A percentile compares a stretch with the other conserved stretches of the same genome.
These are phyloP conservation scores for Mycena citricolor DNA, from an alignment of 1,284 basidiomycete species.

Conservation along the genomic window DNA sequence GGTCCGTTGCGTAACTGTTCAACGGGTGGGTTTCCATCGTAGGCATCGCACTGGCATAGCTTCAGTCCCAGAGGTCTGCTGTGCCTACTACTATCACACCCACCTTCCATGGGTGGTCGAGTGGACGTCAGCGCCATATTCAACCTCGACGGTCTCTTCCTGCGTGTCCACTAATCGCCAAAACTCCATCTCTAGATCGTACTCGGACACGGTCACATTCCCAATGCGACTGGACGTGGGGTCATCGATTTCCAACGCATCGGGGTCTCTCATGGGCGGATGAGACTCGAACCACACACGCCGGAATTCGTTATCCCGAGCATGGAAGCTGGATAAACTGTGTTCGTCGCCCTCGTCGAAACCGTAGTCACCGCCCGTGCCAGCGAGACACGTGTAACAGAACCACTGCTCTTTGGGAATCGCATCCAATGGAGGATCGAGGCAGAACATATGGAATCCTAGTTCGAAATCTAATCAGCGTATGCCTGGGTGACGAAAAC, in stretches of 20 bases:
- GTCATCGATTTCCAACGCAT: slow-evolving; percentile 38
- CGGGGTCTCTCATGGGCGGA: slow-evolving; percentile 43
- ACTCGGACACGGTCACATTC: slow-evolving; percentile 73
- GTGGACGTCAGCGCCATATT: slow-evolving; percentile 98
- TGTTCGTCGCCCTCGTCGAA: slow-evolving; percentile 99
- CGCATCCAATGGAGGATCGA: slow-evolving; percentile 82
- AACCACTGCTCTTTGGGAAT: slow-evolving; percentile 97
- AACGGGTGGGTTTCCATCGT: slow-evolving; percentile 91
- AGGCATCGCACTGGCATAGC: slow-evolving; percentile 86
- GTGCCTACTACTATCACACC: no score
- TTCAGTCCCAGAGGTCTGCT: no score
- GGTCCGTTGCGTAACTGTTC: slow-evolving; percentile 84
- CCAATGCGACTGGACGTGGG: slow-evolving; percentile 61
- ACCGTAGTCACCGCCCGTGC: slow-evolving; percentile 96
- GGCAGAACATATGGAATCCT: slow-evolving; percentile 97
- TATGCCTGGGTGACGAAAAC: slow-evolving; percentile 12
- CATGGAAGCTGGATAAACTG: slow-evolving; percentile 88
- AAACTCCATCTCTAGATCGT: slow-evolving; percentile 93
- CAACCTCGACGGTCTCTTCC: slow-evolving; percentile 93
- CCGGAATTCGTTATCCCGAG: slow-evolving; percentile 87
- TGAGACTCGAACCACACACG: slow-evolving; percentile 86
- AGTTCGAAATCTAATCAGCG: slow-evolving; percentile 20
- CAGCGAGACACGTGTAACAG: slow-evolving; percentile 90
- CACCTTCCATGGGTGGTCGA: slow-evolving; percentile 97
- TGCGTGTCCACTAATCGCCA: slow-evolving; percentile 93